Evolutionary conservation across 108 stramenopile species (phyloP), one percentile per base, ranked within the genome.

Genomic region (Schizochytrium sp.): DNA sequence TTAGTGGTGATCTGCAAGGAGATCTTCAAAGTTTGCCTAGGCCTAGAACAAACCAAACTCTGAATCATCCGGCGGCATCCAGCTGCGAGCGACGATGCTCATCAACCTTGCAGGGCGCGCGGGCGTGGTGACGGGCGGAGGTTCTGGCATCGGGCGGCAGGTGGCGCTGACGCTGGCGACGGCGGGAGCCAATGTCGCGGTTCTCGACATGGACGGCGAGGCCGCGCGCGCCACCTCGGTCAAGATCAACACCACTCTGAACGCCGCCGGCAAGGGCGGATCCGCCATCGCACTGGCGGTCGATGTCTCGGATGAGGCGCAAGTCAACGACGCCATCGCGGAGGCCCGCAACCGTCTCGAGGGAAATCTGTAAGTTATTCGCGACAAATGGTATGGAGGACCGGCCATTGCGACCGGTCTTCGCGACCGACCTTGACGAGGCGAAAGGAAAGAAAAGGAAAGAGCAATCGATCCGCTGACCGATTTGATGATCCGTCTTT

Each of bases 81-180:
- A 34, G 34, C 34, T 1, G 34, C 34, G 34, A 34, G 34, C 34
- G 63, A 69, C 63, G 14, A 69, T 69, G 63, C 41, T 69, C 8
- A 89, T 93, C 48, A 92, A 91, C 87, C 83, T 94, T 43, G 93
- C 94, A 5, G 58, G 91, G 45, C 92, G 91, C 72, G 93, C 92
- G 44, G 95, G 93, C 48, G 89, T 94, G 72, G 92, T 96, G 8
- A 95, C 95, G 47, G 96, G 97, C 21, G 95, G 96, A 48, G 95
- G 92, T 23, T 93, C 95, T 21, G 97, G 97, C 19, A 96, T 97
- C 48, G 97, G 97, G 43, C 88, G 87, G 23, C 92, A 93, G 10
- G 91, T 95, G 41, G 94, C 96, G 5, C 90, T 92, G 53, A 91
- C 92, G 47, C 92, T 96, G 72, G 88, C 91, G 34, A 57, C 76